These are phyloP conservation scores for Eutrema japonicum DNA, from an alignment of 345 rosid species.

Conservation along the genomic window DNA sequence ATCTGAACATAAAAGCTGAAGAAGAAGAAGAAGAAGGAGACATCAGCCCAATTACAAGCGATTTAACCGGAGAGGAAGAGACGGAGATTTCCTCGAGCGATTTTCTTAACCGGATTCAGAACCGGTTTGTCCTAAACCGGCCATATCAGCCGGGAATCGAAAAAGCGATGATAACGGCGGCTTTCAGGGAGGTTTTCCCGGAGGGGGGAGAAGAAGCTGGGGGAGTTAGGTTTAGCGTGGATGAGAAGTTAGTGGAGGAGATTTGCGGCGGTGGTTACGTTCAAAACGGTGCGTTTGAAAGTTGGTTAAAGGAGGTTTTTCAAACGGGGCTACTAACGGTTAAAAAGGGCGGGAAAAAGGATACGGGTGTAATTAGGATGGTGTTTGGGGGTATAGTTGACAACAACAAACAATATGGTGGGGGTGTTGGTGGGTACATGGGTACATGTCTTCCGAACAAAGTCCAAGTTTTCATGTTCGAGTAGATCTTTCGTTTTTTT, in stretches of 20 bases:
- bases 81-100: slow-evolving; percentile 36
- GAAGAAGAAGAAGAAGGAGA: slow-evolving; percentile 54
- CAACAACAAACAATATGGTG: slow-evolving; percentile 47
- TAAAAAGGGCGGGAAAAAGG: slow-evolving; percentile 44
- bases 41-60: slow-evolving; percentile 71
- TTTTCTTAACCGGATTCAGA: slow-evolving; percentile 60
- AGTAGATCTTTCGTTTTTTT: slow-evolving; percentile 33
- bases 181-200: slow-evolving; percentile 48
- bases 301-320: slow-evolving; percentile 76
- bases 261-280: slow-evolving; percentile 40
- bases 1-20: slow-evolving; percentile 69
- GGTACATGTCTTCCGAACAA: slow-evolving; percentile 51
- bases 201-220: slow-evolving; percentile 47
- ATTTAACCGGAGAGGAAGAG: slow-evolving; percentile 64
- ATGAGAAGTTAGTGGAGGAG: slow-evolving; percentile 66
- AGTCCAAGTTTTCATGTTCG: slow-evolving; percentile 49
- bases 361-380: slow-evolving; percentile 51
- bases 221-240: slow-evolving; percentile 62
- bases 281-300: slow-evolving; percentile 58
- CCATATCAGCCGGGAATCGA: slow-evolving; percentile 42
- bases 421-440: slow-evolving; percentile 48
- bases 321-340: slow-evolving; percentile 54
- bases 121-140: slow-evolving; percentile 56
- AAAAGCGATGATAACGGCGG: slow-evolving; percentile 48
- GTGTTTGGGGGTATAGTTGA: slow-evolving; percentile 51